Percentiles rank a stretch among this genome's conserved stretches.
Evolutionary conservation across 768 basidiomycete genomes (phyloP).

Genomic region (Infundibulicybe gibba): DNA sequence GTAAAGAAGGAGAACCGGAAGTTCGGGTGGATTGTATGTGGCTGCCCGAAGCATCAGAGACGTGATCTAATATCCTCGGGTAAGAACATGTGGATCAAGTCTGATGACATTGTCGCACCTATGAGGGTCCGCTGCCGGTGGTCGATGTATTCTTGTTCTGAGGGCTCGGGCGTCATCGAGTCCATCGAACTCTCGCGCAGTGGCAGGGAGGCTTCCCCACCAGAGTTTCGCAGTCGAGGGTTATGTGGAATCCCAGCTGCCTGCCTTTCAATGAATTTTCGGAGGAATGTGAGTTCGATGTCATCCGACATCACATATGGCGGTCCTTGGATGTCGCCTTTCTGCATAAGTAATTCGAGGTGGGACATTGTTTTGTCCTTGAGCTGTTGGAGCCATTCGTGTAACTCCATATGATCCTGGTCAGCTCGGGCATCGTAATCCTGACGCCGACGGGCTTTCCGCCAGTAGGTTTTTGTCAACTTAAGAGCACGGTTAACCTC

Average conservation of each 20-base stretch:
- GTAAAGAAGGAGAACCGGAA: constrained; percentile 49
- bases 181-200: constrained; percentile 43
- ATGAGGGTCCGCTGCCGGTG: constrained; percentile 24
- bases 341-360: constrained; percentile 83
- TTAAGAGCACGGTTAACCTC: constrained; percentile 82
- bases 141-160: constrained; percentile 39
- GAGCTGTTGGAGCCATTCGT: constrained; percentile 84
- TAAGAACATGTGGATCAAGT: constrained; percentile 4
- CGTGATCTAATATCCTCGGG: constrained; percentile 19
- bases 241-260: constrained; percentile 75
- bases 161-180: constrained; percentile 46
- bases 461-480: constrained; percentile 83
- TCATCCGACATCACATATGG: constrained; percentile 81
- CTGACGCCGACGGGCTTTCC: constrained; percentile 76
- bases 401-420: constrained; percentile 87
- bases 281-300: constrained; percentile 71
- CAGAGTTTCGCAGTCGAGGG: constrained; percentile 66
- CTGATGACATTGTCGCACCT: constrained; percentile 19
- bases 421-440: constrained; percentile 83
- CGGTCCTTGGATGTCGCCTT: constrained; percentile 81
- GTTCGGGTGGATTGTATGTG: constrained; percentile 35
- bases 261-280: constrained; percentile 81
- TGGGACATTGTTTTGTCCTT: constrained; percentile 90
- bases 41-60: constrained; percentile 31
- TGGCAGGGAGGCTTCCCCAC: constrained; percentile 29